These are phyloP conservation scores for Cajanus cajan DNA, from an alignment of 306 rosid genomes.

Conservation along the genomic window DNA sequence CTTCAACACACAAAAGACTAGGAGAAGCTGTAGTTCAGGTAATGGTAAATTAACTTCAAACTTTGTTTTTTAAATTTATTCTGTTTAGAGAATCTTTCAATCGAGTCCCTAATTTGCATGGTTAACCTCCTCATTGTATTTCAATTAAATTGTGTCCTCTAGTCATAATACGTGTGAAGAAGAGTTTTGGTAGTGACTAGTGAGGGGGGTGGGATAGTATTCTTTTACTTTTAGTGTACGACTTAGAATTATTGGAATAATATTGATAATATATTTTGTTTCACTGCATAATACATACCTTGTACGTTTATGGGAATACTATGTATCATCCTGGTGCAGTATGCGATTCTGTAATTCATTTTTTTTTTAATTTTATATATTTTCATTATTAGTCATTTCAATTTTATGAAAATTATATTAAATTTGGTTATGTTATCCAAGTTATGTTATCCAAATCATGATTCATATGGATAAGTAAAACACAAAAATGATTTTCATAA, in stretches of 20 bases:
- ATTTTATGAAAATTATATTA: not conserved
- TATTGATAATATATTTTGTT: not conserved
- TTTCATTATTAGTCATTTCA: not conserved
- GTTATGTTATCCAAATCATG: not conserved
- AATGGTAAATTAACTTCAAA: constrained; percentile 31
- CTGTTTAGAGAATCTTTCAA: constrained; percentile 11
- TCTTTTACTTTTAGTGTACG: not conserved
- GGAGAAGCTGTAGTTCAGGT: constrained; percentile 81
- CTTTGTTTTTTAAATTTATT: constrained; percentile 15
- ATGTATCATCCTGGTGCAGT: not conserved
- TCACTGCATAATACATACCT: not conserved
- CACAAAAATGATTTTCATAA: not conserved
- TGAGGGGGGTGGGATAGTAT: not conserved
- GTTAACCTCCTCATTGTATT: no score
- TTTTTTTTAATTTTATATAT: not conserved
- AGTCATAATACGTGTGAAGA: not conserved
- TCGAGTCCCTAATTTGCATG: constrained; percentile 18
- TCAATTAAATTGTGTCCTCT: not conserved
- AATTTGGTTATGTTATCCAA: no score
- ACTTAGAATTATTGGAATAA: not conserved
- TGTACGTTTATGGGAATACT: not conserved
- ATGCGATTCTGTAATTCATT: not conserved
- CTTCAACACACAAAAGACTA: constrained; percentile 58
- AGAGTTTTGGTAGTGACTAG: not conserved
- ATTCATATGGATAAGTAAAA: not conserved